Evolutionary conservation across 768 basidiomycete species (phyloP).

Genomic region (Suillus subluteus): DNA sequence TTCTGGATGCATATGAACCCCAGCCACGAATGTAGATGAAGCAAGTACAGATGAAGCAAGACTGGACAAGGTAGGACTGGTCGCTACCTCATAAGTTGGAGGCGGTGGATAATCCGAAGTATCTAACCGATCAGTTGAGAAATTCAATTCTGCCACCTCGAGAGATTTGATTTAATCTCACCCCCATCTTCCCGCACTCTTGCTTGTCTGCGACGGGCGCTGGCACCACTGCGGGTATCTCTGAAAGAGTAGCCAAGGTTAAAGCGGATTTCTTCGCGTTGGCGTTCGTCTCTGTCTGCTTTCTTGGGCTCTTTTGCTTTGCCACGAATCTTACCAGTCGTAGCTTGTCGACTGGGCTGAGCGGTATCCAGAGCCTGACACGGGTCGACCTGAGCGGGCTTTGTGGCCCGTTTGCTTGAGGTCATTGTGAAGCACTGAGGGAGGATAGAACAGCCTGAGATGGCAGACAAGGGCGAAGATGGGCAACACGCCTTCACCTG

Average conservation of each 20-base stretch:
- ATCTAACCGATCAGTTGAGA: conserved; percentile 30
- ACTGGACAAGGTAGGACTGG: conserved; percentile 46
- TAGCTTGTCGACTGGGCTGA: conserved; percentile 55
- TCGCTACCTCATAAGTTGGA: conserved; percentile 72
- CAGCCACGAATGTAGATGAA: conserved; percentile 20
- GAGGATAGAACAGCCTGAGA: conserved; percentile 32
- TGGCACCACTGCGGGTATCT: conserved; percentile 26
- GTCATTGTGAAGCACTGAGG: conserved; percentile 40
- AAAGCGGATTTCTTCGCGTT: conserved; percentile 47
- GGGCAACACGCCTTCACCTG: conserved; percentile 41
- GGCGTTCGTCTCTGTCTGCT: conserved; percentile 44
- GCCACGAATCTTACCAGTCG: conserved; percentile 39
- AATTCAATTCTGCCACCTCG: conserved; percentile 12
- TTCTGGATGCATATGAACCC: conserved; percentile 40
- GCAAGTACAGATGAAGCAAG: conserved; percentile 30
- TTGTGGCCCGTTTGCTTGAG: conserved; percentile 36
- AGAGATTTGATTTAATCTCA: conserved; percentile 18
- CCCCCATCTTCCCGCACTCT: conserved; percentile 37
- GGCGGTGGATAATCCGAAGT: conserved; percentile 71
- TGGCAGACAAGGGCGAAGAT: conserved; percentile 42
- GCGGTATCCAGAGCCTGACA: conserved; percentile 61
- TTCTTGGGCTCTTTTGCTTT: conserved; percentile 45
- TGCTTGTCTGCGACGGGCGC: conserved; percentile 28
- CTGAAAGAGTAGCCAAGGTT: conserved; percentile 37
- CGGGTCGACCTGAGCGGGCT: conserved; percentile 43